These are phyloP conservation scores for Phialophora tarda DNA, from an alignment of 2,329 filamentous ascomycete species.

Conservation along the genomic window DNA sequence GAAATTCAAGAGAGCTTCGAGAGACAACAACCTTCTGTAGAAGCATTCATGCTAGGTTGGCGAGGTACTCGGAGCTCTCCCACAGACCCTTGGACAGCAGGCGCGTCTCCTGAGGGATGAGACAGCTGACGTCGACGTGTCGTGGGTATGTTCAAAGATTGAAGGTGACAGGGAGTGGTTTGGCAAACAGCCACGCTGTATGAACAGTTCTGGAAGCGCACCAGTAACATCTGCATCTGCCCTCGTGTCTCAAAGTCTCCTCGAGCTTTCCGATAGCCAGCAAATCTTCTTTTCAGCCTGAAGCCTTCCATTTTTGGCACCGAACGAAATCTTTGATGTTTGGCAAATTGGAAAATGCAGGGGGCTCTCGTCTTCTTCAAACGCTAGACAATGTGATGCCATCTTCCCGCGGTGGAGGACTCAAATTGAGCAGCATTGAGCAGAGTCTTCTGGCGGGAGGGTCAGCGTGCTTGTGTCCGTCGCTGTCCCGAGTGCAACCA, in stretches of 20 bases:
- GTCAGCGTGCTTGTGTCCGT: background rate
- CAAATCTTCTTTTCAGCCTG: conserved; percentile 13
- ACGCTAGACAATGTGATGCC: background rate
- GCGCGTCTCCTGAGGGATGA: conserved; percentile 2
- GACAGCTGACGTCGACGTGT: conserved; percentile 1
- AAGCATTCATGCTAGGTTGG: background rate
- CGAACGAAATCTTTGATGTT: background rate
- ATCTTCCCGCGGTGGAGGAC: conserved; percentile 1
- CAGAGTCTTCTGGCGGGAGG: background rate
- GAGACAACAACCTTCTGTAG: background rate
- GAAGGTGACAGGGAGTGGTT: background rate
- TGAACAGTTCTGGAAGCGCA: background rate
- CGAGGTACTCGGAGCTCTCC: background rate
- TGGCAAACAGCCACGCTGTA: background rate
- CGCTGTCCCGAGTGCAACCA: background rate
- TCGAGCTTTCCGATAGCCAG: background rate
- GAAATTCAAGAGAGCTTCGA: background rate
- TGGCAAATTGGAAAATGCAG: conserved; percentile 5
- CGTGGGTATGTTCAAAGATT: background rate
- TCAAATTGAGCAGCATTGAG: background rate
- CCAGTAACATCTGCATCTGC: background rate
- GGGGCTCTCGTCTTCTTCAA: background rate
- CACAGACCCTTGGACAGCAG: background rate
- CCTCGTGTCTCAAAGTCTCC: conserved; percentile 1
- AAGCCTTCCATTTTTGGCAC: conserved; percentile 3